A percentile compares a stretch with the other conserved stretches of the same genome.
phyloP scores from a whole-genome alignment of 345 rosid species.

The Salix exigua region DNA sequence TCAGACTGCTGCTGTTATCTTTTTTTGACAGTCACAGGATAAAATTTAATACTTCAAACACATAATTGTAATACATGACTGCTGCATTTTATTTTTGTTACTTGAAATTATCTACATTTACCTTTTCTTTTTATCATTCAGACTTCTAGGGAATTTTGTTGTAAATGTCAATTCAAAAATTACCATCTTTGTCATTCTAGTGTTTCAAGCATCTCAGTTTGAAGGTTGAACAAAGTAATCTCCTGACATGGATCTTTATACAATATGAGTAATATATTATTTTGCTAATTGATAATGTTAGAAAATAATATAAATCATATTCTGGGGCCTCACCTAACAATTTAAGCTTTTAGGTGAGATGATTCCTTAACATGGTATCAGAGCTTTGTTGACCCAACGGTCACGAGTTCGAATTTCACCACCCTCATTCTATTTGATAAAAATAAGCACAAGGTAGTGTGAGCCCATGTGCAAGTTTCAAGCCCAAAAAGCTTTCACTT shows the following conservation, averaged over 20 bases:
- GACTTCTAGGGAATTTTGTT: background rate
- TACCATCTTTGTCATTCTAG: background rate
- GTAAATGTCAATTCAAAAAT: background rate
- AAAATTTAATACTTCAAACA: background rate
- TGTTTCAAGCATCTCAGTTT: background rate
- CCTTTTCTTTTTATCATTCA: background rate
- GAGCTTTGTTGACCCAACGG: too few relatives aligned
- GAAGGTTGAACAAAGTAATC: background rate
- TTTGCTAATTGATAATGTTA: background rate
- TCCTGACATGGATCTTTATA: background rate
- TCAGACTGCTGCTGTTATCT: background rate
- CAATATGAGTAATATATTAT: background rate
- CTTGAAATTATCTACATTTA: background rate
- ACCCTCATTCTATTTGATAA: too few relatives aligned
- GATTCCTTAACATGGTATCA: too few relatives aligned
- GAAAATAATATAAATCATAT: too few relatives aligned
- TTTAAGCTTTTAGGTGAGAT: too few relatives aligned
- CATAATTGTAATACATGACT: background rate
- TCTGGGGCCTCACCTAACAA: too few relatives aligned
- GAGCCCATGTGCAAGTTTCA: too few relatives aligned
- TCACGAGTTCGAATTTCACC: too few relatives aligned
- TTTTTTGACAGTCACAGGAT: background rate
- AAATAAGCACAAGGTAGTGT: too few relatives aligned
- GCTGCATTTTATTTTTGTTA: background rate
- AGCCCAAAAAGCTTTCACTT: too few relatives aligned